These are phyloP conservation scores for Panus rudis DNA, from an alignment of 768 basidiomycete species.

Conservation along the genomic window DNA sequence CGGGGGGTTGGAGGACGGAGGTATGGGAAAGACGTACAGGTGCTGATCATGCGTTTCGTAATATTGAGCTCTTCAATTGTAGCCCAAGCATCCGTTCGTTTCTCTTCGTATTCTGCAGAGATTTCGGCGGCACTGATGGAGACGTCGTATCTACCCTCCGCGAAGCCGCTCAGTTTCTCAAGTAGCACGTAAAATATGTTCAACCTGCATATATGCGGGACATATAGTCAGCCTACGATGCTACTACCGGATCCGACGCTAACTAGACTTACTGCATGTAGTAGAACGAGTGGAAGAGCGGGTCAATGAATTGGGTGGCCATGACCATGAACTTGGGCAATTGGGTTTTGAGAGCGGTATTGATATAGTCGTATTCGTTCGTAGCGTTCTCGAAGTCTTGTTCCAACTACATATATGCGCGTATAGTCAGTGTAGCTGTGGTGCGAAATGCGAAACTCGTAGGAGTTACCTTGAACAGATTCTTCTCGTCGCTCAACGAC, in stretches of 20 bases:
- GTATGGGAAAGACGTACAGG: slow-evolving; percentile 48
- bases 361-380: slow-evolving; percentile 91
- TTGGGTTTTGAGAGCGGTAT: slow-evolving; percentile 83
- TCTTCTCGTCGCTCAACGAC: slow-evolving; percentile 91
- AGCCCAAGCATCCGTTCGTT: slow-evolving; percentile 78
- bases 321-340: slow-evolving; percentile 89
- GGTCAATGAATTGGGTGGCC: slow-evolving; percentile 86
- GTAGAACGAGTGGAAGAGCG: slow-evolving; percentile 97
- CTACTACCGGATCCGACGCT: too few species aligned
- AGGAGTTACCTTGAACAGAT: slow-evolving; percentile 77
- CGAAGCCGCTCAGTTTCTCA: slow-evolving; percentile 88
- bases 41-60: slow-evolving; percentile 77
- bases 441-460: neutral
- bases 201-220: too few species aligned
- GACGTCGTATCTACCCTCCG: slow-evolving; percentile 70
- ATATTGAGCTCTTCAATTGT: slow-evolving; percentile 75
- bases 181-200: slow-evolving; percentile 92
- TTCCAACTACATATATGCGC: slow-evolving; percentile 53
- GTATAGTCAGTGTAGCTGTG: slow-evolving; percentile 13
- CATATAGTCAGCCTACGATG: too few species aligned
- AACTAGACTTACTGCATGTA: slow-evolving; percentile 89
- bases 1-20: neutral
- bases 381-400: slow-evolving; percentile 93
- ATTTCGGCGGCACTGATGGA: slow-evolving; percentile 62
- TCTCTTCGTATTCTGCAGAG: slow-evolving; percentile 66